These are phyloP conservation scores for Corymbia maculata DNA, from an alignment of 345 rosid genomes.

Conservation along the genomic window DNA sequence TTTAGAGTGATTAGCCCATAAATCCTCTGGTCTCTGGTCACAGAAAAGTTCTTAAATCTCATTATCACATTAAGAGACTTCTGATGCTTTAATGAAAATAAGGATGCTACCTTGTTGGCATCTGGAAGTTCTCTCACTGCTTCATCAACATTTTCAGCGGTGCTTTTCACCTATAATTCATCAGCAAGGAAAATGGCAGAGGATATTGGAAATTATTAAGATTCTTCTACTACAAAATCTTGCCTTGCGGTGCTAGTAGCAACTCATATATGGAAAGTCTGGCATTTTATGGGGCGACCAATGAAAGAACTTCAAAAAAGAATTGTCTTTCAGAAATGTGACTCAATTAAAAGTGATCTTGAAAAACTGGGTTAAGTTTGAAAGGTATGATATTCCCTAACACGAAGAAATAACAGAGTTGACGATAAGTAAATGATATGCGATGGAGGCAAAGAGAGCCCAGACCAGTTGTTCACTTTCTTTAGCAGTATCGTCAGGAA, in stretches of 20 bases:
- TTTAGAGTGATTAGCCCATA: slow-evolving; percentile 87
- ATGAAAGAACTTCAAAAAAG: not conserved
- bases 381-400: not conserved
- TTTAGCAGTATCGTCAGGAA: slow-evolving; percentile 53
- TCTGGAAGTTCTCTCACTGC: slow-evolving; percentile 95
- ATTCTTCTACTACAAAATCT: not conserved
- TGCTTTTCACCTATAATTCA: slow-evolving; percentile 57
- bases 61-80: not conserved
- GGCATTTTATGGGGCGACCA: not conserved
- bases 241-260: not conserved
- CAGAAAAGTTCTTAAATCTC: not conserved
- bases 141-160: slow-evolving; percentile 83
- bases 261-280: not conserved
- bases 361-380: not conserved
- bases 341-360: not conserved
- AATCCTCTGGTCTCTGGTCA: slow-evolving; percentile 84
- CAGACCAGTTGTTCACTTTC: slow-evolving; percentile 65
- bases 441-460: not conserved
- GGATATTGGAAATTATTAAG: not conserved
- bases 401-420: not conserved
- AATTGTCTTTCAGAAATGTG: not conserved
- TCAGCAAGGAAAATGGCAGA: not conserved
- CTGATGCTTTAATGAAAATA: not conserved
- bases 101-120: slow-evolving; percentile 66
- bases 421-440: not conserved